A percentile compares a stretch with the other conserved stretches of the same genome.
Conservation (phyloP, 2,329 filamentous ascomycete genomes). For the Didymosphaeria variabile region DNA sequence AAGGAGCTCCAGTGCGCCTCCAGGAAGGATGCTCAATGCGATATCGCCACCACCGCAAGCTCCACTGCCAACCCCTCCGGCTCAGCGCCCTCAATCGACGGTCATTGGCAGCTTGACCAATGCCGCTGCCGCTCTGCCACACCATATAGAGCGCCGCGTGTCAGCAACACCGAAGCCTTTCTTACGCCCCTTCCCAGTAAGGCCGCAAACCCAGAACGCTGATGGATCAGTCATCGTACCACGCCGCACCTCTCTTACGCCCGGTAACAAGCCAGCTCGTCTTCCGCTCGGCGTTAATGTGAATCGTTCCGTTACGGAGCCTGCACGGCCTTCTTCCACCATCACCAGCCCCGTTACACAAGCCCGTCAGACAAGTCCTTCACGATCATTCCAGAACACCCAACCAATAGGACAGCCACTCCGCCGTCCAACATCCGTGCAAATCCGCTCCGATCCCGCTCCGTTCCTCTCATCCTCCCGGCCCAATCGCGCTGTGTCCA, state of each 20-base stretch:
- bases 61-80: constrained; percentile 36
- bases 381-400: constrained; percentile 19
- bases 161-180: constrained; percentile 48
- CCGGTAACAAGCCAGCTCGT: constrained; percentile 31
- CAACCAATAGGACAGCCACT: constrained; percentile 36
- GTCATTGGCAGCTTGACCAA: constrained; percentile 25
- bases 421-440: constrained; percentile 55
- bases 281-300: constrained; percentile 36
- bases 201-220: constrained; percentile 41
- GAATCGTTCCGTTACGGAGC: constrained; percentile 45
- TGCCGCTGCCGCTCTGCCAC: constrained; percentile 13
- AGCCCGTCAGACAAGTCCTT: constrained; percentile 20
- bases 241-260: constrained; percentile 39
- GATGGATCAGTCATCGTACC: constrained; percentile 37
- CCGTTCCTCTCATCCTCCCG: constrained; percentile 54
- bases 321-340: constrained; percentile 28
- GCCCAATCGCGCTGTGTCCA: constrained; percentile 38
- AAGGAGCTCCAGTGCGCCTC: constrained; percentile 36
- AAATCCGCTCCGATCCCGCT: constrained; percentile 53
- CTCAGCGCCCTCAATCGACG: constrained; percentile 37
- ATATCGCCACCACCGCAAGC: constrained; percentile 43
- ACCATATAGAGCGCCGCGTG: constrained; percentile 31
- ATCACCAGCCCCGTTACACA: constrained; percentile 19
- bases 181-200: constrained; percentile 47
- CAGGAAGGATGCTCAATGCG: constrained; percentile 30